phyloP scores from a whole-genome alignment of 345 rosid genomes.

The Combretum micranthum region DNA sequence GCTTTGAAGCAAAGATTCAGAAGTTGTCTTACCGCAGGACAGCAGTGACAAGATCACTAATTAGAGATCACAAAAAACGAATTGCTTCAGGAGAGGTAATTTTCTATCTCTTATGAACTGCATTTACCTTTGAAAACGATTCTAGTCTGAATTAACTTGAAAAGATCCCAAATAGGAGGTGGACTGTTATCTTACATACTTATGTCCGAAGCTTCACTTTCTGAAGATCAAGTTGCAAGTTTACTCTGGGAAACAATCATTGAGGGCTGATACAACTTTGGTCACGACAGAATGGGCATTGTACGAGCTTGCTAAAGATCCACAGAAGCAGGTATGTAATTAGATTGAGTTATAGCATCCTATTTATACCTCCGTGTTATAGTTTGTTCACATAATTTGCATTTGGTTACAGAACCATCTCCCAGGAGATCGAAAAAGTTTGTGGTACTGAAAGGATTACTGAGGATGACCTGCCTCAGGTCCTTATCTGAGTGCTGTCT shows the following conservation, averaged over 20 bases:
- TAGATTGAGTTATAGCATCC: no score
- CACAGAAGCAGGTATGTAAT: constrained; percentile 36
- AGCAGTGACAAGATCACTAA: constrained; percentile 58
- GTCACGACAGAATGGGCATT: constrained; percentile 89
- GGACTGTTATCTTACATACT: constrained; percentile 50
- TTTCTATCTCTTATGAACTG: no score
- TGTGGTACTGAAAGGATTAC: no score
- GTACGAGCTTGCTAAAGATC: constrained; percentile 73
- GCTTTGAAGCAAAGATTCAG: constrained; percentile 43
- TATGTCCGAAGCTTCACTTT: constrained; percentile 54
- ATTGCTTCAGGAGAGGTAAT: constrained; percentile 50
- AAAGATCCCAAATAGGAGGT: constrained; percentile 29
- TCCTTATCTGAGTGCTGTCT: no score
- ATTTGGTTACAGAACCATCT: no score
- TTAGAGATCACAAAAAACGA: constrained; percentile 37
- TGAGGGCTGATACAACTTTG: constrained; percentile 70
- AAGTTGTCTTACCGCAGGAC: constrained; percentile 40
- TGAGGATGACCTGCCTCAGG: no score
- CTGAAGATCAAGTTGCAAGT: constrained; percentile 51
- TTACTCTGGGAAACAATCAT: constrained; percentile 75
- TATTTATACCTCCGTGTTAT: no score
- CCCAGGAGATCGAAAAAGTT: no score
- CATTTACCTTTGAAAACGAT: background rate
- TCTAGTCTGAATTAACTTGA: background rate
- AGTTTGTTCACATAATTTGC: no score